Evolutionary conservation across 495 filamentous ascomycete genomes (phyloP).

Genomic region (Podospora anserina): DNA sequence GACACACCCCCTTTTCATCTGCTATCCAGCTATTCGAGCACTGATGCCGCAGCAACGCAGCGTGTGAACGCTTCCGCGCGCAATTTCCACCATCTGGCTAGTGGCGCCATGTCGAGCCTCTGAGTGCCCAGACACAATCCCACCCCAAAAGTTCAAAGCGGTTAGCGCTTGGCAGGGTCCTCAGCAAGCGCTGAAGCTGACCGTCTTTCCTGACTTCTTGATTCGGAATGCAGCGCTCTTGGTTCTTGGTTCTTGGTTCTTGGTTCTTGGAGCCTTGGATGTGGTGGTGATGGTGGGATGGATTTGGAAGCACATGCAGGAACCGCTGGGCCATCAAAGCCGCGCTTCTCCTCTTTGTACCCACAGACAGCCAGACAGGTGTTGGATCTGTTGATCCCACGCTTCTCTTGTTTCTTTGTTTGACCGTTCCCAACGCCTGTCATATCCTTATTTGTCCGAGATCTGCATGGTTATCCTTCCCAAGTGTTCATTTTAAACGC

Average conservation of each 20-base stretch:
- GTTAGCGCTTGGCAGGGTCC: conserved; percentile 14
- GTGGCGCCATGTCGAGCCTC: conserved; percentile 13
- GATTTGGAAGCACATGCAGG: conserved; percentile 2
- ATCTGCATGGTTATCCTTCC: conserved; percentile 18
- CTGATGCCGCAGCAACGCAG: background rate
- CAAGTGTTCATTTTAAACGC: conserved; percentile 19
- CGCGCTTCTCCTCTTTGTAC: background rate
- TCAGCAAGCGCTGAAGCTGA: conserved; percentile 18
- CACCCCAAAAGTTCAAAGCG: conserved; percentile 12
- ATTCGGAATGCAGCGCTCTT: background rate
- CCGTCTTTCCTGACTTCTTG: conserved; percentile 8
- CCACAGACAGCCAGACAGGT: background rate
- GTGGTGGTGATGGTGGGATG: background rate
- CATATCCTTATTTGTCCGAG: conserved; percentile 7
- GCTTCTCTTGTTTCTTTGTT: background rate
- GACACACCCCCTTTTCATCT: conserved; percentile 1
- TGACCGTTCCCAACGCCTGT: background rate
- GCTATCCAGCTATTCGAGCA: background rate
- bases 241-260: background rate
- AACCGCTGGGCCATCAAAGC: background rate
- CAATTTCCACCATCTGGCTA: conserved; percentile 10
- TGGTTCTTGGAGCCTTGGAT: no score
- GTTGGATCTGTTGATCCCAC: background rate
- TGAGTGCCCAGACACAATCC: conserved; percentile 2
- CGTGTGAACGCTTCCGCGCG: conserved; percentile 1